Base-by-base conservation (phyloP, 306 rosid genomes). In the Cicer judaicum region DNA sequence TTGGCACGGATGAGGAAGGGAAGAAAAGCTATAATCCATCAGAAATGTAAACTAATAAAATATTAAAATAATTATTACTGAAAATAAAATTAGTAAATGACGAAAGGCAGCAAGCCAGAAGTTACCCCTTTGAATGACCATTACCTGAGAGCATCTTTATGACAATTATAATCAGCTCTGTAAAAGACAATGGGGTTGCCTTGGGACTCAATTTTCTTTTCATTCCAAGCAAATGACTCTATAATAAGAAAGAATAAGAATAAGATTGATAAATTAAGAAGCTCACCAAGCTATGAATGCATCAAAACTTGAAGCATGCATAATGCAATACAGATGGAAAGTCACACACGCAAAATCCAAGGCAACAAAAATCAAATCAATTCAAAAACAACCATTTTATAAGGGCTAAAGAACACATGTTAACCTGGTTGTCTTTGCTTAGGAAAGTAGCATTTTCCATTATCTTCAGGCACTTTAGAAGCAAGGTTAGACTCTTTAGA, bases 361-460 rank as follows among this genome's bases (percentile, higher is more conserved):
- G 44, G 44, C 36, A 64, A 18, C 8, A 75, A 39, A 54, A 78
- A 40, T 16, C 8, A 74, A 2, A 72, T 62, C 39, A 44, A 68
- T 47, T 56, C 36, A 59, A 64, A 46, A 69, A 48, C 1, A 48
- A 68, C 36, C 52, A 70, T 15, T 13, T 61, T 19, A 46, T 15
- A 44, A 44, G 54, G 74, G 24, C 56, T 54, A 61, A 68, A 60
- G 44, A 47, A 41, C 72, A 56, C 12, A 46, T 55, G 69, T 15
- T 18, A 79, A 95, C 99, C 97, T 95, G 99, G 80, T 95, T 95
- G 73, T 87, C 93, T 65, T 89, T 82, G 74, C 99, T 95, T 14
- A 95, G 87, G 74, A 92, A 92, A 44, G 99, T 89, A 6, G 99
- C 98, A 81, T 95, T 95, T 86, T 95, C 98, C 99, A 95, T 95